Conservation (phyloP, 169 alveolate genomes). For the Cryptosporidium viatorum region DNA sequence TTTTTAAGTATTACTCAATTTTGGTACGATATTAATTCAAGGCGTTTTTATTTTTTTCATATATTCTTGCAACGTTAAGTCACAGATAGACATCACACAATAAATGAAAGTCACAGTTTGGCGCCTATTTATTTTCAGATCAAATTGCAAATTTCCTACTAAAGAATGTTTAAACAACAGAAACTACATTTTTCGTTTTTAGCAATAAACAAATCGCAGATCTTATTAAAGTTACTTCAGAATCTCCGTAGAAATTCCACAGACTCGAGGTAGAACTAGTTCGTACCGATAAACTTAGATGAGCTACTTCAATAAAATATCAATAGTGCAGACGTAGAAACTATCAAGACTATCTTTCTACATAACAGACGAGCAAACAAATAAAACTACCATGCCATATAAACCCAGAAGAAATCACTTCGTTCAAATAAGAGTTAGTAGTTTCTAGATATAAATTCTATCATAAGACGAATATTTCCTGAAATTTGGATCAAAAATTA, state of each 20-base stretch:
- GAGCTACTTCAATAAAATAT: not conserved
- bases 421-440: not conserved
- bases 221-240: no score
- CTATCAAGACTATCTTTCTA: not conserved
- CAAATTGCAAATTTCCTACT: not conserved
- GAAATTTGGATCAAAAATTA: not conserved
- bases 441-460: constrained; percentile 25
- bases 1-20: not conserved
- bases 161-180: no score
- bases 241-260: not conserved
- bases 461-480: constrained; percentile 4
- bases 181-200: no score
- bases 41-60: not conserved
- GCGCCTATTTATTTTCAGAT: constrained; percentile 57
- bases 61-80: constrained; percentile 1
- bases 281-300: not conserved
- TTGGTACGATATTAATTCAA: no score
- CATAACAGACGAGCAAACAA: not conserved
- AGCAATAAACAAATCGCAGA: not conserved
- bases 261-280: not conserved
- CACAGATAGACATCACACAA: constrained; percentile 70
- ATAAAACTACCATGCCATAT: no score
- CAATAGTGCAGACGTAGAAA: not conserved
- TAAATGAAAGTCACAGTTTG: constrained; percentile 17
- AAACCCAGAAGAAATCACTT: not conserved